Base-by-base conservation (phyloP, 371 early-diverging fungal genomes). In the Circinella umbellata region DNA sequence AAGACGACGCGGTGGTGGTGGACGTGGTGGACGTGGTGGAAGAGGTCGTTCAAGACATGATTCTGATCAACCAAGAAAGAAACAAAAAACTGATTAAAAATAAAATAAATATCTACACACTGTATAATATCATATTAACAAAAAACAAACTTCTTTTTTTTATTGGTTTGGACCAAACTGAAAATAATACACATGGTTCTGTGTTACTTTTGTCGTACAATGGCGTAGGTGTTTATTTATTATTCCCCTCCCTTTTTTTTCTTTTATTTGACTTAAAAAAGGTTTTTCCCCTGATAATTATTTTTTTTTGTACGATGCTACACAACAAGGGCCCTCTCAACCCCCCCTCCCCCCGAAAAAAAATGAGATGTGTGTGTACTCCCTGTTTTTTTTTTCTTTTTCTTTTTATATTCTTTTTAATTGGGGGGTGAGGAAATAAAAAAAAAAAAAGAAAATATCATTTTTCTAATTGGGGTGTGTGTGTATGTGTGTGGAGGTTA, bases 281-380 rank as follows among this genome's bases (percentile, higher is more conserved):
- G 53, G 53, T 15, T 15, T 15, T 57, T 15, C 15, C 51, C 51
- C 51, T n/a, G 51, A 47, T 11, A 47, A 47, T 11, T n/a, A n/a
- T 15, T n/a, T 49, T n/a, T 49, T 49, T 51, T 51, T 51, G 47
- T 47, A 47, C 47, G 47, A n/a, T 14, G 54, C 20, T n/a, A n/a
- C 54, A 54, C 54, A 54, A 54, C 54, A 54, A 54, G 54, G 54
- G 54, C 54, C 54, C 27, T 27, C 54, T 54, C 20, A 54, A 4
- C 54, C 8, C 54, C 15, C 54, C 0, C 0, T 54, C 54, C 8
- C 54, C 15, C 54, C 0, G 3, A 54, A 8, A 8, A 27, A 27
- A 27, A 27, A 27, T 27, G 0, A 27, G 27, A 27, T 2, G 27
- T 27, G 27, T 27, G 27, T 14, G 54, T 54, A n/a, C 54, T 54